phyloP scores from a whole-genome alignment of 805 yeast species.

The Pichia deserticola region DNA sequence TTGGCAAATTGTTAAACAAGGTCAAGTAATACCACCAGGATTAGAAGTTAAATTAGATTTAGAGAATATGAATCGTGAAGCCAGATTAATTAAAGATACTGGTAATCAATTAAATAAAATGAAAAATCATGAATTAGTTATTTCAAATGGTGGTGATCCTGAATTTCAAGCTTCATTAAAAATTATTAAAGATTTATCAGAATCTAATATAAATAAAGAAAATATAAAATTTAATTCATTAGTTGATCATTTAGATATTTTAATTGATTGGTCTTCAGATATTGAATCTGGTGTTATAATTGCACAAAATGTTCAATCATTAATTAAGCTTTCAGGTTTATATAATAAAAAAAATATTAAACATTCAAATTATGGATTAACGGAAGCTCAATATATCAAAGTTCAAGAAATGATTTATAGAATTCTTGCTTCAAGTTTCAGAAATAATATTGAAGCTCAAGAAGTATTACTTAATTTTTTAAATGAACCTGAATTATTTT shows the following conservation, averaged over 20 bases:
- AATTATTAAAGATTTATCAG: conserved; percentile 1
- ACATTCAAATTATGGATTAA: conserved; percentile 5
- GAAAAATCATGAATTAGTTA: conserved; percentile 10
- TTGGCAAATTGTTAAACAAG: conserved; percentile 64
- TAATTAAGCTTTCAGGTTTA: conserved; percentile 27
- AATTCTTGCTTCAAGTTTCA: conserved; percentile 56
- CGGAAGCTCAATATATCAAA: conserved; percentile 9
- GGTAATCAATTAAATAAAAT: not conserved
- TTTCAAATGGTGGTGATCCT: not conserved
- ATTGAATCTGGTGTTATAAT: conserved; percentile 52
- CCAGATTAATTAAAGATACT: conserved; percentile 40
- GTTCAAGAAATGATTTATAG: conserved; percentile 49
- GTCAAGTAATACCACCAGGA: conserved; percentile 78
- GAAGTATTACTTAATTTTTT: conserved; percentile 13
- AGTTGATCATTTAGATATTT: conserved; percentile 28
- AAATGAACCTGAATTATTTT: conserved; percentile 13
- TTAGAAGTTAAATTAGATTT: conserved; percentile 67
- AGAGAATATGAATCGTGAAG: conserved; percentile 65
- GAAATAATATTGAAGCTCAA: conserved; percentile 56
- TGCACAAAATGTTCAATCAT: conserved; percentile 25
- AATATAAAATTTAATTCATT: not conserved
- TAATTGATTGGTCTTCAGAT: conserved; percentile 62
- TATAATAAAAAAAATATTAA: conserved; percentile 9
- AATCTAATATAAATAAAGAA: not conserved
- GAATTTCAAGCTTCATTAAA: conserved; percentile 3